These are phyloP conservation scores for Yarrowia keelungensis DNA, from an alignment of 805 yeast species.

Conservation along the genomic window DNA sequence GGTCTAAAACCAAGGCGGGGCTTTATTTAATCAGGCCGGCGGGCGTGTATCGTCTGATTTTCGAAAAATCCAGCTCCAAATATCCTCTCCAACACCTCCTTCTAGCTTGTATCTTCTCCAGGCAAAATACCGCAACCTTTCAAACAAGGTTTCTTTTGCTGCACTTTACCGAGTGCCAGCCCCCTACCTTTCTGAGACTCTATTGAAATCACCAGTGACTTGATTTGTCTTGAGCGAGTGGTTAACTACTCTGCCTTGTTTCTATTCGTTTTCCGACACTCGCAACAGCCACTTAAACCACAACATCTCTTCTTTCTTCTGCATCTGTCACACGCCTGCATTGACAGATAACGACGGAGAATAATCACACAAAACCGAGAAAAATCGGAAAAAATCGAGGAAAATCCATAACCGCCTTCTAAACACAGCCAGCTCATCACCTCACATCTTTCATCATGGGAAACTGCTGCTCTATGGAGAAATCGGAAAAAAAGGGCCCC, in stretches of 20 bases:
- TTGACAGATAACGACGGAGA: neutral
- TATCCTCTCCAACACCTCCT: too few species aligned
- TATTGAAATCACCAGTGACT: neutral
- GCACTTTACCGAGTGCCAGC: slow-evolving; percentile 15
- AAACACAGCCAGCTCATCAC: neutral
- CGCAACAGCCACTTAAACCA: too few species aligned
- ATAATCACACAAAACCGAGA: neutral
- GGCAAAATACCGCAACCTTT: slow-evolving; percentile 33
- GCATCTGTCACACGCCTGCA: slow-evolving; percentile 7
- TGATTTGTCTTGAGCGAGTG: neutral
- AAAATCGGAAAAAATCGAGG: neutral
- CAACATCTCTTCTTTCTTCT: neutral
- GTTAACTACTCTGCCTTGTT: too few species aligned
- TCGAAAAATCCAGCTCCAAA: too few species aligned
- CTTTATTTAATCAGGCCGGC: too few species aligned
- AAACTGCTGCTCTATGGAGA: slow-evolving; percentile 36
- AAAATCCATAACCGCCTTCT: too few species aligned
- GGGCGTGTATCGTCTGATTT: too few species aligned
- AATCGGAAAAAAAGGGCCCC: slow-evolving; percentile 21
- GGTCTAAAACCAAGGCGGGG: too few species aligned
- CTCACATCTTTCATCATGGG: neutral
- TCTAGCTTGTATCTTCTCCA: too few species aligned
- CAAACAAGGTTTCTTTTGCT: slow-evolving; percentile 28
- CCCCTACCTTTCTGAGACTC: neutral
- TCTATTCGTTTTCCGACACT: too few species aligned